These are phyloP conservation scores for Scortechinia acanthostroma DNA, from an alignment of 2,329 filamentous ascomycete genomes.

Conservation along the genomic window DNA sequence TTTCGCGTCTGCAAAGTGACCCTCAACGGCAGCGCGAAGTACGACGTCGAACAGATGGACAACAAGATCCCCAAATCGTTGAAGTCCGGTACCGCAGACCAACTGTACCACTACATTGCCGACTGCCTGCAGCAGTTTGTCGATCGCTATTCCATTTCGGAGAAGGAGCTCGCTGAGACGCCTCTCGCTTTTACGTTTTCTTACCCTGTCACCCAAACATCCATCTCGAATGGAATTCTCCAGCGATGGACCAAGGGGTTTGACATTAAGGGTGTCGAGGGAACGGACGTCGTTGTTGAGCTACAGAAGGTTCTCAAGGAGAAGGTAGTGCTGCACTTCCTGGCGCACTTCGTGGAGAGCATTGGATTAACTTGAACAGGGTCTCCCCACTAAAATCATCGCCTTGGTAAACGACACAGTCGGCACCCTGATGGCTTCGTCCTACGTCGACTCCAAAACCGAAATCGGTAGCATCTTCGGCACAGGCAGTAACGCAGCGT, in stretches of 20 bases:
- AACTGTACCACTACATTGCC: conserved; percentile 91
- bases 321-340: conserved; percentile 40
- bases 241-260: conserved; percentile 98
- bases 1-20: conserved; percentile 89
- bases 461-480: conserved; percentile 97
- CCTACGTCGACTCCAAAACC: conserved; percentile 90
- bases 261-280: conserved; percentile 86
- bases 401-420: conserved; percentile 97
- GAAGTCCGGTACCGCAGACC: conserved; percentile 75
- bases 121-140: conserved; percentile 88
- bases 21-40: conserved; percentile 78
- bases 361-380: conserved; percentile 32
- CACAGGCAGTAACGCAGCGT: conserved; percentile 95
- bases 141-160: conserved; percentile 67
- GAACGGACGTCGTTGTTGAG: conserved; percentile 81
- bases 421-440: conserved; percentile 89
- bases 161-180: conserved; percentile 56
- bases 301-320: conserved; percentile 72
- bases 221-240: conserved; percentile 84
- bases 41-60: conserved; percentile 92
- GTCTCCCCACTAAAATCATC: conserved; percentile 83
- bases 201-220: conserved; percentile 86
- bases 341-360: neutral
- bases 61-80: conserved; percentile 91
- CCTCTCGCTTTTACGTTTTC: conserved; percentile 94